Conservation (phyloP, 306 rosid genomes). For the Fagus crenata region DNA sequence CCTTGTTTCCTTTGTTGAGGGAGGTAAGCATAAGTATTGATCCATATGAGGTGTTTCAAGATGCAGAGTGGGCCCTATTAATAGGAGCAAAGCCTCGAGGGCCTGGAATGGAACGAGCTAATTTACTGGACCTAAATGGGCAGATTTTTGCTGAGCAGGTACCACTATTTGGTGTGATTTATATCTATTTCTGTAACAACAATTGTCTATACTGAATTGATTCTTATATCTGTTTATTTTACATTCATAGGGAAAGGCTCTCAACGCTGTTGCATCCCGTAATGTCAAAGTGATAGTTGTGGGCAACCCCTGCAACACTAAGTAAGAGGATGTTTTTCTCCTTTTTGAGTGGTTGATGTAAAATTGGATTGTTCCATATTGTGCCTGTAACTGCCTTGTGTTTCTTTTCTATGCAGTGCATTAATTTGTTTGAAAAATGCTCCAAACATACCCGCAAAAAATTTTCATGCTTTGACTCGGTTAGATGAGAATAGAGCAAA, state of each 20-base stretch:
- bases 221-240: conserved; percentile 14
- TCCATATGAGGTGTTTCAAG: conserved; percentile 94
- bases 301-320: conserved; percentile 97
- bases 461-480: conserved; percentile 93
- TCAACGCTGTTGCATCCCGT: conserved; percentile 80
- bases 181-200: neutral
- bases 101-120: conserved; percentile 97
- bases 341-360: conserved; percentile 19
- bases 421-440: conserved; percentile 95
- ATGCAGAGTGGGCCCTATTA: conserved; percentile 88
- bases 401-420: conserved; percentile 54
- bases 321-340: conserved; percentile 44
- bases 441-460: conserved; percentile 90
- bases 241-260: conserved; percentile 71
- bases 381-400: conserved; percentile 10
- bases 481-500: conserved; percentile 96
- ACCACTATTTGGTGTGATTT: conserved; percentile 6
- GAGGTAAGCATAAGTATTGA: conserved; percentile 86
- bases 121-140: conserved; percentile 80
- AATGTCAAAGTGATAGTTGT: conserved; percentile 90
- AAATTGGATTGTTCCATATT: conserved; percentile 16
- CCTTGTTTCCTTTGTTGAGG: conserved; percentile 81
- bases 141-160: conserved; percentile 89
- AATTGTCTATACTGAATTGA: conserved; percentile 10
- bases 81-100: conserved; percentile 99